Conservation (phyloP, 805 yeast species). For the Danielozyma ontarioensis region DNA sequence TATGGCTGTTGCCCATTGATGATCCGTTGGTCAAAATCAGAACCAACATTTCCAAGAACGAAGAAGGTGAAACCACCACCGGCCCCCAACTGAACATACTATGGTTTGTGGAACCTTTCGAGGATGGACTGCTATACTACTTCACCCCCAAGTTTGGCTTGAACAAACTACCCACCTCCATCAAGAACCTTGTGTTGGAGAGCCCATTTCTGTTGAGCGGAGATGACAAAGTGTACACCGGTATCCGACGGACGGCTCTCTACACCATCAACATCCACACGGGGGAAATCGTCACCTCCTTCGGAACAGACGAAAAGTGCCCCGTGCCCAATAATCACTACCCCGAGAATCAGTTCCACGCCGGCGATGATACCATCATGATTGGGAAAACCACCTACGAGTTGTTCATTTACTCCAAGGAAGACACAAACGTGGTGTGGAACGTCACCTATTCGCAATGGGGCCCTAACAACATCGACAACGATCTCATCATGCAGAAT, state of each 20-base stretch:
- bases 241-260: slow-evolving; percentile 69
- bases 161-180: slow-evolving; percentile 75
- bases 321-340: slow-evolving; percentile 29
- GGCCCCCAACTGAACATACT: slow-evolving; percentile 37
- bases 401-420: slow-evolving; percentile 68
- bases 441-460: slow-evolving; percentile 81
- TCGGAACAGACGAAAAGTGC: slow-evolving; percentile 44
- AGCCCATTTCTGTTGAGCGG: slow-evolving; percentile 79
- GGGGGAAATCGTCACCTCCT: slow-evolving; percentile 68
- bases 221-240: slow-evolving; percentile 84
- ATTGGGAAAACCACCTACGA: slow-evolving; percentile 73
- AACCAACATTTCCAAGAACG: slow-evolving; percentile 13
- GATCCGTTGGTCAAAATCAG: slow-evolving; percentile 53
- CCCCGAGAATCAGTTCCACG: slow-evolving; percentile 8
- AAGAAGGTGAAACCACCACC: slow-evolving; percentile 9
- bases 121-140: slow-evolving; percentile 78
- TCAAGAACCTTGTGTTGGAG: slow-evolving; percentile 68
- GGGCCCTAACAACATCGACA: slow-evolving; percentile 87
- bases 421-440: slow-evolving; percentile 59
- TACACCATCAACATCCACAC: slow-evolving; percentile 67
- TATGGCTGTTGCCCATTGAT: slow-evolving; percentile 72
- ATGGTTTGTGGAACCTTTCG: slow-evolving; percentile 89
- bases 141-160: slow-evolving; percentile 73
- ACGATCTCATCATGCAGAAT: slow-evolving; percentile 44
- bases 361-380: slow-evolving; percentile 38